Percentiles rank a stretch among this genome's conserved stretches.
phyloP scores from a whole-genome alignment of 257 asterid genomes.

The Agastache rugosa region DNA sequence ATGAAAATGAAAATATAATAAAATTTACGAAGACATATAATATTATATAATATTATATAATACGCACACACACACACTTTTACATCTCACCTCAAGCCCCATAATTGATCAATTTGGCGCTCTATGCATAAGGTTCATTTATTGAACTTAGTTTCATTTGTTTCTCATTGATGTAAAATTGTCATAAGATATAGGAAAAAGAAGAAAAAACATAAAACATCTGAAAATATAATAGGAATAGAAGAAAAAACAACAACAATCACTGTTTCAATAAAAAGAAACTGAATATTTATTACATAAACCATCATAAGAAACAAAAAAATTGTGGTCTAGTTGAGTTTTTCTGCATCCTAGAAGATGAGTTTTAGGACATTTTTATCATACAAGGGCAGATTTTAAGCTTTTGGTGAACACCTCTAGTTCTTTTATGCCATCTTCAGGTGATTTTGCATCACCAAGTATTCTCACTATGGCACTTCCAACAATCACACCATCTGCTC shows the following conservation, averaged over 20 bases:
- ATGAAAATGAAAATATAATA: too few species aligned
- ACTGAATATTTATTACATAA: conserved; percentile 16
- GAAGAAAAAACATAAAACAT: background rate
- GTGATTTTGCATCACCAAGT: conserved; percentile 80
- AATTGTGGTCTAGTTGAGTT: conserved; percentile 8
- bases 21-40: too few species aligned
- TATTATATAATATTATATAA: too few species aligned
- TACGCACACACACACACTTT: too few species aligned
- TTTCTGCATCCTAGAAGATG: conserved; percentile 23
- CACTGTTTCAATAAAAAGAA: background rate
- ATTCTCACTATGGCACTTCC: conserved; percentile 89
- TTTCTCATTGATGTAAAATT: background rate
- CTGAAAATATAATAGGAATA: background rate
- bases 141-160: too few species aligned
- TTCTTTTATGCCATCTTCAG: conserved; percentile 81
- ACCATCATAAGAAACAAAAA: background rate
- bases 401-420: conserved; percentile 67
- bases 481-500: conserved; percentile 94
- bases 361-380: conserved; percentile 34
- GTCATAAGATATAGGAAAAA: background rate
- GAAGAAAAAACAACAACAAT: background rate
- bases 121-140: too few species aligned
- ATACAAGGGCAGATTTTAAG: conserved; percentile 65
- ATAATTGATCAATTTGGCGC: too few species aligned
- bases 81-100: too few species aligned